phyloP scores from a whole-genome alignment of 495 filamentous ascomycete species.

The Penicillium samsonianum region DNA sequence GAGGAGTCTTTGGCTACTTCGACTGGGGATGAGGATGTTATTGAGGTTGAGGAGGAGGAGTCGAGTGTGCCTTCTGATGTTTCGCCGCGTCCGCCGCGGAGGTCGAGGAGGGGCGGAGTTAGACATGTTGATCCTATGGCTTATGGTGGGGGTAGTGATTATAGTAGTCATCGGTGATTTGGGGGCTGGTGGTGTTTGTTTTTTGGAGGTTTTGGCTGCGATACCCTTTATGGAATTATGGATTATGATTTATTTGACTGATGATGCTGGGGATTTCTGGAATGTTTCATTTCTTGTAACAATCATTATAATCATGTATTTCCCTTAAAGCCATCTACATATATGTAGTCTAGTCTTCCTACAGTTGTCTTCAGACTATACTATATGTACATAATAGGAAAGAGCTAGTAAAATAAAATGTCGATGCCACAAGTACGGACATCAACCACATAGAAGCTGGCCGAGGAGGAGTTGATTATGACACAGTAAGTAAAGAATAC shows the following conservation, averaged over 20 bases:
- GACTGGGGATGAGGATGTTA: conserved; percentile 33
- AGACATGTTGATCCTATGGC: conserved; percentile 29
- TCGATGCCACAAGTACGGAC: too few species aligned
- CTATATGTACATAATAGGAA: too few species aligned
- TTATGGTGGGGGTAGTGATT: conserved; percentile 36
- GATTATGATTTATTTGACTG: background rate
- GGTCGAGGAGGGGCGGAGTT: conserved; percentile 27
- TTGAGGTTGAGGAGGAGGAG: conserved; percentile 32
- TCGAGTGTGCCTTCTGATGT: conserved; percentile 21
- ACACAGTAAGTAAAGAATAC: too few species aligned
- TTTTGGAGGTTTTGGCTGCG: background rate
- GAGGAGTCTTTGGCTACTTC: conserved; percentile 33
- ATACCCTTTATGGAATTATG: conserved; percentile 1
- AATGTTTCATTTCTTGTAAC: too few species aligned
- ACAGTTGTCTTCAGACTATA: too few species aligned
- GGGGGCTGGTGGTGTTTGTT: background rate
- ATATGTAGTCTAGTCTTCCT: too few species aligned
- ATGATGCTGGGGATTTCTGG: background rate
- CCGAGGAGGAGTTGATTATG: too few species aligned
- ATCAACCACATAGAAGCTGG: too few species aligned
- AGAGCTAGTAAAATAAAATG: too few species aligned
- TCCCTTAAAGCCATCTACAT: too few species aligned
- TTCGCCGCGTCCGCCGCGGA: conserved; percentile 21
- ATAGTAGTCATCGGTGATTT: conserved; percentile 19
- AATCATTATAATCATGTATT: too few species aligned